Percentiles rank a stretch among this genome's conserved stretches.
Evolutionary conservation across 192 early-diverging fungal genomes (phyloP).

Genomic region (Backusella mclennaniae): DNA sequence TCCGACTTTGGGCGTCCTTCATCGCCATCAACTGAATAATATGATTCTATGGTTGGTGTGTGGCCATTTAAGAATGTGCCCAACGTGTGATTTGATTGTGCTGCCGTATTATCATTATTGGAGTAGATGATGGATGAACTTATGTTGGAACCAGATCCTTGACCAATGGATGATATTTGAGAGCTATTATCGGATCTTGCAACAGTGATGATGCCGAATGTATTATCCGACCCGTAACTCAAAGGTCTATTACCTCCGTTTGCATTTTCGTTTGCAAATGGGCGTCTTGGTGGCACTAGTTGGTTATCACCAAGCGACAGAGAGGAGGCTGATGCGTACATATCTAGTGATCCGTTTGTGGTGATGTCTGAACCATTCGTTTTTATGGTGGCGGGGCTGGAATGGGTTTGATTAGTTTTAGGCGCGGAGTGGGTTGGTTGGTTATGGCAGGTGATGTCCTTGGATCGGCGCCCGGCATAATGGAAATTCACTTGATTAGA

Average conservation of each 20-base stretch:
- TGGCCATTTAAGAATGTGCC: neutral
- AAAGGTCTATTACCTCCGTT: neutral
- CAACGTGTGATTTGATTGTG: neutral
- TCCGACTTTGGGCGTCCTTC: neutral
- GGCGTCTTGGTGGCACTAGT: neutral
- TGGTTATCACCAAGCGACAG: neutral
- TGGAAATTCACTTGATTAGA: neutral
- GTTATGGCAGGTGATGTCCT: neutral
- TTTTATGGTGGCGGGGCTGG: neutral
- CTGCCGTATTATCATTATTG: neutral
- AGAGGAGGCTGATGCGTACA: neutral
- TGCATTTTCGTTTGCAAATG: neutral
- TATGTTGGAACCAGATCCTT: neutral
- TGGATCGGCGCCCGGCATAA: conserved; percentile 7
- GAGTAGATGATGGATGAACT: neutral
- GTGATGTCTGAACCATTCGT: neutral
- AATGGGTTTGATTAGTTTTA: neutral
- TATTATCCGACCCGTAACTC: conserved; percentile 7
- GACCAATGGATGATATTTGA: neutral
- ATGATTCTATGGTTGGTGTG: neutral
- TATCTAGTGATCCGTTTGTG: neutral
- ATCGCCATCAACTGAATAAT: neutral
- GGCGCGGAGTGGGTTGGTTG: neutral
- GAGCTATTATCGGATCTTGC: neutral
- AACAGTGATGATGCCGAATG: neutral